Base-by-base conservation (phyloP, 805 yeast species). In the Suhomyces kilbournensis region DNA sequence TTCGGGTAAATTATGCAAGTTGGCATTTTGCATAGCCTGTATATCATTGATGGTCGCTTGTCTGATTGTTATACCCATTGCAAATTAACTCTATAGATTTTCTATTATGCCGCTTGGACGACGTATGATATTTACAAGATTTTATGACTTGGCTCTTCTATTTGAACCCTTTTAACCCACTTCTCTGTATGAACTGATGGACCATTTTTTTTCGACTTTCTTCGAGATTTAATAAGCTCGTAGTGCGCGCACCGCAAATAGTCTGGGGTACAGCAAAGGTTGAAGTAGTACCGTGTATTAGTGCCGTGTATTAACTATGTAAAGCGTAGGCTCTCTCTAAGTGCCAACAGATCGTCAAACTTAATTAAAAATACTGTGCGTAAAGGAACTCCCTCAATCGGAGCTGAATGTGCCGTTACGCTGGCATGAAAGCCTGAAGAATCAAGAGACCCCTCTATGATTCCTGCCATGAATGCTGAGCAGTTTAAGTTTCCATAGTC, bases 11-110 rank as follows among this genome's bases (percentile, higher is more conserved):
- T 93, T 93, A 58, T 87, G 87, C 68, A 92, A 74, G 67, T 92
- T 92, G 56, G 96, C 94, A 76, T 90, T 91, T 69, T 93, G 99
- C 92, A 93, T 94, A 17, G 94, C 94, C 70, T 90, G 96, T 51
- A 91, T 79, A 69, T 93, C 99, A 44, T 80, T 79, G 34, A 90
- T 83, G 22, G 90, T 87, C 26, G 98, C 98, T 61, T 83, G 86
- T 67, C 99, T 82, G 53, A 93, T 90, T 12, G 90, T 88, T 61
- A 93, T 85, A 35, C 92, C 90, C 96, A 88, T 88, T 32, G 42
- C 48, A 38, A 38, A 19, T 38, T 19, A 7, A 6, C 30, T 38
- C n/a, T 38, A 38, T 38, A 38, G 42, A 38, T 38, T 38, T 1
- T 17, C 23, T 38, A 38, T 19, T 17, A 38, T 17, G 42, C 23